A percentile compares a stretch with the other conserved stretches of the same genome.
Evolutionary conservation across 768 basidiomycete genomes (phyloP).

Genomic region (Auricularia auricula-judae): DNA sequence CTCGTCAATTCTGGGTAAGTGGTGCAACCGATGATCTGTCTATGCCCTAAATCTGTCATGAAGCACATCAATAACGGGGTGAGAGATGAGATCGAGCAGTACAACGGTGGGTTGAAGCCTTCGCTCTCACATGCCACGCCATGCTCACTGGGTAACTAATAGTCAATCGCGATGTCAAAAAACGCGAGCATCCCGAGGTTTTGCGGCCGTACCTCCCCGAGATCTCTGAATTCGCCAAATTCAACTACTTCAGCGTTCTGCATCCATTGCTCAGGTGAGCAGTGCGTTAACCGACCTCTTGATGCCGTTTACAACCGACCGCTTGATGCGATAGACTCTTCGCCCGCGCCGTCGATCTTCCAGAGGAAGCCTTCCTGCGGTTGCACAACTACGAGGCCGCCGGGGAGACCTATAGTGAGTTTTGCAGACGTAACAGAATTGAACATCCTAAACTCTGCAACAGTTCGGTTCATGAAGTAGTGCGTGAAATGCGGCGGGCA

Average conservation of each 20-base stretch:
- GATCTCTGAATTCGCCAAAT: not conserved
- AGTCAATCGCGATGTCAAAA: not conserved
- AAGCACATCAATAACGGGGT: conserved; percentile 32
- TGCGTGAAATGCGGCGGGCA: not conserved
- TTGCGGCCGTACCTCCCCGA: not conserved
- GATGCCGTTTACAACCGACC: not conserved
- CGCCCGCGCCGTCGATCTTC: not conserved
- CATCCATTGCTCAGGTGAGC: not conserved
- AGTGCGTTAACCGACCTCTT: not conserved
- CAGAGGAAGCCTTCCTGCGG: not conserved
- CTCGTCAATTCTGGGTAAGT: conserved; percentile 41
- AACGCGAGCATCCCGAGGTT: not conserved
- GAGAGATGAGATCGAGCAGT: conserved; percentile 34
- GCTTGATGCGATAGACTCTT: not conserved
- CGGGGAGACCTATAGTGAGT: not conserved
- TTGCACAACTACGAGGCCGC: not conserved
- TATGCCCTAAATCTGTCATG: not conserved
- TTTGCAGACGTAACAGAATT: no score
- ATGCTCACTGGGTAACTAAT: not conserved
- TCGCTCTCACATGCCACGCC: not conserved
- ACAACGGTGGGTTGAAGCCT: conserved; percentile 21
- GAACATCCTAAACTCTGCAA: no score
- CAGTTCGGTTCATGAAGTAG: not conserved
- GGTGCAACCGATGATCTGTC: no score
- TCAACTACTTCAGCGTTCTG: not conserved